Evolutionary conservation across 148 eudicot species (phyloP).

Genomic region (Nepenthes mirabilis): DNA sequence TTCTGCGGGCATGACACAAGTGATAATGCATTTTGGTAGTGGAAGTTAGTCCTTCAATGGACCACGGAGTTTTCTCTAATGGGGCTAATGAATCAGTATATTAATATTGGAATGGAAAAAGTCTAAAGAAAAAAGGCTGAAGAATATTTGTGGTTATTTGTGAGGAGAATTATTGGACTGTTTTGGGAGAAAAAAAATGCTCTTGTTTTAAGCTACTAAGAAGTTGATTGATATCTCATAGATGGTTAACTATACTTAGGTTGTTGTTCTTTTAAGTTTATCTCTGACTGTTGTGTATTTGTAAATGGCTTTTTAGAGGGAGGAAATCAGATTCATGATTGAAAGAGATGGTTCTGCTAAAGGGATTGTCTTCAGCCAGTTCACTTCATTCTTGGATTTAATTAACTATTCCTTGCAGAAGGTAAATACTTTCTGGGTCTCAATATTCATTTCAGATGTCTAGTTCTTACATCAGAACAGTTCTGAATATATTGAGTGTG

Average conservation of each 20-base stretch:
- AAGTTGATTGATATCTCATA: background rate
- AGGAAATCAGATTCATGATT: constrained; percentile 84
- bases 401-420: constrained; percentile 71
- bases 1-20: too few species aligned
- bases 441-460: background rate
- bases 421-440: constrained; percentile 18
- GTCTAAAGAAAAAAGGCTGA: too few species aligned
- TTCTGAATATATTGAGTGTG: background rate
- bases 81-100: too few species aligned
- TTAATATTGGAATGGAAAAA: too few species aligned
- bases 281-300: constrained; percentile 11
- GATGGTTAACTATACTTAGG: background rate
- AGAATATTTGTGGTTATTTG: too few species aligned
- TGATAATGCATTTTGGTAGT: too few species aligned
- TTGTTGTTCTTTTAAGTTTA: background rate
- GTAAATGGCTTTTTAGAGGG: constrained; percentile 40
- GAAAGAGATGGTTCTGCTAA: constrained; percentile 96
- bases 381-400: constrained; percentile 87
- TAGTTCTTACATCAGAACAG: too few species aligned
- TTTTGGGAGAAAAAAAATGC: too few species aligned
- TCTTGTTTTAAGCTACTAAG: too few species aligned
- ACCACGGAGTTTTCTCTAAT: too few species aligned
- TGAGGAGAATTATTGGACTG: too few species aligned
- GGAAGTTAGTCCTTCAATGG: too few species aligned
- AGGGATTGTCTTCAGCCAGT: constrained; percentile 95